Percentiles rank a stretch among this genome's conserved stretches.
Conservation (phyloP, 768 basidiomycete genomes). For the Trametes elegans region DNA sequence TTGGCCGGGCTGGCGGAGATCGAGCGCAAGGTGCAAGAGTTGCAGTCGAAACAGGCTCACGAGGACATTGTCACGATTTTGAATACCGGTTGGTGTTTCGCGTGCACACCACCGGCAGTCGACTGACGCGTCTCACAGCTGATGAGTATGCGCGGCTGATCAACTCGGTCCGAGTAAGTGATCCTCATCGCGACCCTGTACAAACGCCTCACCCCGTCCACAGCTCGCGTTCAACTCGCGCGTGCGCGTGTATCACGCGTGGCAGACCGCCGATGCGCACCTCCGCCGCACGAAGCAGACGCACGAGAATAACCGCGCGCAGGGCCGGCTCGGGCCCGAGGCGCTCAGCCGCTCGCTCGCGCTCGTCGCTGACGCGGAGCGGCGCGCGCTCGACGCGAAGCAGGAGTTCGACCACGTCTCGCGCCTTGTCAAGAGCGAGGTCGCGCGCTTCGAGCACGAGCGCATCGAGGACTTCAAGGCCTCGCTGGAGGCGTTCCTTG, state of each 20-base stretch:
- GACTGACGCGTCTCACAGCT: conserved; percentile 34
- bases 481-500: conserved; percentile 77
- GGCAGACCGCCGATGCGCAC: conserved; percentile 80
- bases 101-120: neutral
- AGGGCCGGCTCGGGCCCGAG: conserved; percentile 71
- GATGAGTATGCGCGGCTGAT: conserved; percentile 96
- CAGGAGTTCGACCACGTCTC: conserved; percentile 89
- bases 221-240: conserved; percentile 89
- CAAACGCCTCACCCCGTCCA: neutral
- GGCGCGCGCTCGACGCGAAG: conserved; percentile 77
- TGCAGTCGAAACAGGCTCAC: conserved; percentile 72
- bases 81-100: conserved; percentile 54
- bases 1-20: conserved; percentile 73
- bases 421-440: conserved; percentile 84
- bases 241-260: conserved; percentile 75
- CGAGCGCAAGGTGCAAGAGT: conserved; percentile 68
- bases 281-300: conserved; percentile 65
- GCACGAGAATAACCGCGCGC: conserved; percentile 80
- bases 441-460: conserved; percentile 89
- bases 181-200: neutral
- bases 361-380: conserved; percentile 87
- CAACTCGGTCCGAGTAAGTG: conserved; percentile 75
- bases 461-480: conserved; percentile 91
- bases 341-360: conserved; percentile 70
- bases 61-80: conserved; percentile 81